Percentiles rank a stretch among this genome's conserved stretches.
Evolutionary conservation across 495 filamentous ascomycete species (phyloP).

Genomic region (Hypomontagnella monticulosa): DNA sequence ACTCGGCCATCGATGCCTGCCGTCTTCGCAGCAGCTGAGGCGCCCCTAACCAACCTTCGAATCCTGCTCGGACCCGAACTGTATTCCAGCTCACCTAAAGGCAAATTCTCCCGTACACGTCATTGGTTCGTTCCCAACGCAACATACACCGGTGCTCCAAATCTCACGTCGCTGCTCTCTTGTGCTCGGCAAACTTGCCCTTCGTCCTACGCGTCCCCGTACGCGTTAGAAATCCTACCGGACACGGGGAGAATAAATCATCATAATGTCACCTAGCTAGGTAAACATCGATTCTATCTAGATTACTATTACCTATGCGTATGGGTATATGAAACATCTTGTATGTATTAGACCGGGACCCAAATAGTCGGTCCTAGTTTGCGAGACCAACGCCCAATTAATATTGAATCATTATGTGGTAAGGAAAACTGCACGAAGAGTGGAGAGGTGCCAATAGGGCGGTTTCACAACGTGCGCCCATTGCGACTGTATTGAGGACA

Average conservation of each 20-base stretch:
- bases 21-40: conserved; percentile 18
- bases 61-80: conserved; percentile 40
- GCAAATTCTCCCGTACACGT: conserved; percentile 2
- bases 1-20: conserved; percentile 20
- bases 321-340: too few species aligned
- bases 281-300: not conserved
- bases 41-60: not conserved
- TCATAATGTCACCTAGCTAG: conserved; percentile 9
- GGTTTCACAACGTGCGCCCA: conserved; percentile 7
- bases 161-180: conserved; percentile 7
- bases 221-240: conserved; percentile 4
- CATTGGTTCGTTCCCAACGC: conserved; percentile 24
- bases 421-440: not conserved
- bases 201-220: conserved; percentile 10
- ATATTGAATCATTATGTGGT: not conserved
- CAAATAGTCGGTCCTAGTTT: too few species aligned
- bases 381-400: too few species aligned
- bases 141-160: conserved; percentile 21
- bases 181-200: not conserved
- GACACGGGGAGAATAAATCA: conserved; percentile 2
- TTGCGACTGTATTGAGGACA: conserved; percentile 4
- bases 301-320: too few species aligned
- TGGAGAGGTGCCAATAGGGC: not conserved
- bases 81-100: conserved; percentile 10
- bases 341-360: too few species aligned